phyloP scores from a whole-genome alignment of 805 yeast species.

The Debaryomyces castellii region DNA sequence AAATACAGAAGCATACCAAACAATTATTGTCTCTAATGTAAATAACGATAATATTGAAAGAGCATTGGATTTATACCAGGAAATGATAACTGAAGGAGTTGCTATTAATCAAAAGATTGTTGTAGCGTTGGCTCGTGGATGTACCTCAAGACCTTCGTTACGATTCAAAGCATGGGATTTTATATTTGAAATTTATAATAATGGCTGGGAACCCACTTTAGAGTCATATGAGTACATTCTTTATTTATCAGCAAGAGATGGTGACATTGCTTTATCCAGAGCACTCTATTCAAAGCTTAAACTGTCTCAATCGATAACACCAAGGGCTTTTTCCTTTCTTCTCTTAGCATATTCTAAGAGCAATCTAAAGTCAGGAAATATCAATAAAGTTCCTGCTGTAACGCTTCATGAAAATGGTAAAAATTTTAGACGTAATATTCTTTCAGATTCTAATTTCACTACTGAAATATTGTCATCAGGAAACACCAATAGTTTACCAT shows the following conservation, averaged over 20 bases:
- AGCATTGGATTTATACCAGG: conserved; percentile 74
- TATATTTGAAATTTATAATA: conserved; percentile 60
- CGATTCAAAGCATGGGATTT: conserved; percentile 72
- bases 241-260: conserved; percentile 74
- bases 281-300: conserved; percentile 56
- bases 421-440: conserved; percentile 44
- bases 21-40: conserved; percentile 67
- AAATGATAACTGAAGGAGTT: conserved; percentile 45
- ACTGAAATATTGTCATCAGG: conserved; percentile 3
- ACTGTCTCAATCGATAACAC: conserved; percentile 33
- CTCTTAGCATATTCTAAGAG: conserved; percentile 50
- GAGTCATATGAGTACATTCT: conserved; percentile 66
- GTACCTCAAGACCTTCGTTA: conserved; percentile 51
- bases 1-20: conserved; percentile 62
- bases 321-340: conserved; percentile 44
- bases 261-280: conserved; percentile 71
- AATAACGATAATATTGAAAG: conserved; percentile 64
- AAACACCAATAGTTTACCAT: conserved; percentile 55
- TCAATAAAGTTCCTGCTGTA: conserved; percentile 30
- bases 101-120: conserved; percentile 37
- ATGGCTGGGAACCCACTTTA: conserved; percentile 41
- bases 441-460: conserved; percentile 24
- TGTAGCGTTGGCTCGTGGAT: conserved; percentile 65
- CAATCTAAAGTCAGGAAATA: conserved; percentile 13
- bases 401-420: conserved; percentile 46